Evolutionary conservation across 2,329 filamentous ascomycete genomes (phyloP).

Genomic region (Geosmithia putterillii): DNA sequence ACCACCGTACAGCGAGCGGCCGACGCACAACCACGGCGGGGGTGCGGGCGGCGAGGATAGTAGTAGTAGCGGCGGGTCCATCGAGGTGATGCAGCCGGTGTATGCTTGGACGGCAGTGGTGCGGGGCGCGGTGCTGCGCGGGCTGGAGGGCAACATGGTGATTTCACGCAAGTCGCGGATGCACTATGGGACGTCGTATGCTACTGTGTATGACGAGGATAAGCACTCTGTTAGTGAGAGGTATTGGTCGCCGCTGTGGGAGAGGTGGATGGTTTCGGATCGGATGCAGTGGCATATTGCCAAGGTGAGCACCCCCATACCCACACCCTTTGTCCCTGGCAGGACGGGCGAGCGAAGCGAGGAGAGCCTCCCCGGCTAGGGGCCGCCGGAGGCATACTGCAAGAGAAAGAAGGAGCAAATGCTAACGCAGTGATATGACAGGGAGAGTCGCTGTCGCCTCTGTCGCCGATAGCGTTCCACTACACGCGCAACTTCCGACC

Average conservation of each 20-base stretch:
- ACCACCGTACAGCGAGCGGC: slow-evolving; percentile 54
- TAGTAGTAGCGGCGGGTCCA: too few species aligned
- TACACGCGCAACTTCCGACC: slow-evolving; percentile 78
- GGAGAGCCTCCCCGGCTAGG: too few species aligned
- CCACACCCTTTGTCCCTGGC: neutral
- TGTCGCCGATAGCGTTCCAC: slow-evolving; percentile 66
- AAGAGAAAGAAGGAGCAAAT: neutral
- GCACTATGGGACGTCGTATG: slow-evolving; percentile 73
- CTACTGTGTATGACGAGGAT: slow-evolving; percentile 65
- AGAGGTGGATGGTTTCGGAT: slow-evolving; percentile 73
- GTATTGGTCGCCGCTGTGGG: slow-evolving; percentile 72
- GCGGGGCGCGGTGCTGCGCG: slow-evolving; percentile 61
- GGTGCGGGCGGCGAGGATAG: slow-evolving; percentile 29
- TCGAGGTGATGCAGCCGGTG: slow-evolving; percentile 72
- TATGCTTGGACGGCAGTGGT: slow-evolving; percentile 77
- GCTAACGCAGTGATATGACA: slow-evolving; percentile 23
- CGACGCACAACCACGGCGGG: slow-evolving; percentile 56
- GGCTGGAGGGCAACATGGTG: slow-evolving; percentile 69
- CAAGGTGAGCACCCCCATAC: slow-evolving; percentile 38
- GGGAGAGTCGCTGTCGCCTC: slow-evolving; percentile 65
- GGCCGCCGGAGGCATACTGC: too few species aligned
- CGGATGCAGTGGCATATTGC: slow-evolving; percentile 80
- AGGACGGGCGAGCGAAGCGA: neutral
- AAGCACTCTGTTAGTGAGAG: slow-evolving; percentile 62
- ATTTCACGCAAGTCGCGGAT: slow-evolving; percentile 61